Percentiles rank a stretch among this genome's conserved stretches.
These are phyloP conservation scores for Penicillium longicatenatum DNA, from an alignment of 495 filamentous ascomycete species.

Conservation along the genomic window DNA sequence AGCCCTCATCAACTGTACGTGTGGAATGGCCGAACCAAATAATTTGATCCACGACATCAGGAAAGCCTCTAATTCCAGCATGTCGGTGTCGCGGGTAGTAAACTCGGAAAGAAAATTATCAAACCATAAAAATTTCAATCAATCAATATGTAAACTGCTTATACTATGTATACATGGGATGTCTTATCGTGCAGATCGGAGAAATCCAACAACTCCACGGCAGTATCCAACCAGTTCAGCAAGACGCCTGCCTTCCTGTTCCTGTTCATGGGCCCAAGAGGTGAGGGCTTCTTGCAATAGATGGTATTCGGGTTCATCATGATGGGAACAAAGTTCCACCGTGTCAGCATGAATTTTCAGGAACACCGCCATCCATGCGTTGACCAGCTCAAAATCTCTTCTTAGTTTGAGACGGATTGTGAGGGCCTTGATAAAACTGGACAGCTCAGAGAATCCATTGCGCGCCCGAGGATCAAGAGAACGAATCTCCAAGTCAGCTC, in stretches of 20 bases:
- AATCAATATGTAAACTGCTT: background rate
- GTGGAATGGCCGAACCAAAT: no score
- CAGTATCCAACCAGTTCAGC: slow-evolving; percentile 81
- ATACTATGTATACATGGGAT: background rate
- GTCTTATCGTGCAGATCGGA: slow-evolving; percentile 61
- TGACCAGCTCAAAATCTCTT: slow-evolving; percentile 87
- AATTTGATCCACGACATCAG: no score
- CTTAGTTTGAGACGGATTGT: slow-evolving; percentile 64
- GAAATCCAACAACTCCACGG: slow-evolving; percentile 83
- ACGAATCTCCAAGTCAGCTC: slow-evolving; percentile 86
- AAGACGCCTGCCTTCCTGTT: slow-evolving; percentile 67
- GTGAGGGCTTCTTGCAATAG: slow-evolving; percentile 55
- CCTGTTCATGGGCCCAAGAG: slow-evolving; percentile 68
- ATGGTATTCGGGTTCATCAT: slow-evolving; percentile 36
- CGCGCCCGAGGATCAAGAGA: slow-evolving; percentile 59
- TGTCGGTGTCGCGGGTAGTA: background rate
- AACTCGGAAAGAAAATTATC: background rate
- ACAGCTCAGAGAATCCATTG: slow-evolving; percentile 55
- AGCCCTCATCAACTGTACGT: no score
- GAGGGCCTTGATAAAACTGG: slow-evolving; percentile 73
- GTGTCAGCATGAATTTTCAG: slow-evolving; percentile 72
- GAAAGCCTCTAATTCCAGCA: background rate
- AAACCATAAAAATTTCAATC: background rate
- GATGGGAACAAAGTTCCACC: slow-evolving; percentile 46
- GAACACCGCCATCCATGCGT: slow-evolving; percentile 96